phyloP scores from a whole-genome alignment of 2,329 filamentous ascomycete genomes.

The Talaromyces albobiverticillius region DNA sequence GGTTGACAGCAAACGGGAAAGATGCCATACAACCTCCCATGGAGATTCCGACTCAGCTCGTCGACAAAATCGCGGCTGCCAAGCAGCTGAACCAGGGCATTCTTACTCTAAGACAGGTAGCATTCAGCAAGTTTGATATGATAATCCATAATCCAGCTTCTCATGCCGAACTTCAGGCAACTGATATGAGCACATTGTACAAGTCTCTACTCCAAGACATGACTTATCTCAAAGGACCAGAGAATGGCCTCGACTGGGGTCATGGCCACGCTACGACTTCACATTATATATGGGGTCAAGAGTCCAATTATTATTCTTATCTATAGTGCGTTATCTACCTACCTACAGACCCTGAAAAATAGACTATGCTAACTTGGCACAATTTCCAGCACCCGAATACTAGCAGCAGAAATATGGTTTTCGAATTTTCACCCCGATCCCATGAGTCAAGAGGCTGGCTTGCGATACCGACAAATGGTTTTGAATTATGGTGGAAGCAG shows the following conservation, averaged over 20 bases:
- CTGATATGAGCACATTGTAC: neutral
- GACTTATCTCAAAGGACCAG: slow-evolving; percentile 10
- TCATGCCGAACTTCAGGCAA: slow-evolving; percentile 5
- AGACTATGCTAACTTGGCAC: too few species aligned
- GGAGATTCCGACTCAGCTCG: slow-evolving; percentile 6
- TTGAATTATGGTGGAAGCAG: neutral
- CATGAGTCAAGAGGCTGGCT: neutral
- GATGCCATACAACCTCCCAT: neutral
- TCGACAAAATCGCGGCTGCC: neutral
- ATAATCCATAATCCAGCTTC: slow-evolving; percentile 14
- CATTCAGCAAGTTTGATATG: slow-evolving; percentile 18
- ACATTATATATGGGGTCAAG: slow-evolving; percentile 19
- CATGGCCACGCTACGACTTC: slow-evolving; percentile 16
- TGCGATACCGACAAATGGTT: neutral
- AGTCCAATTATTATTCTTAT: slow-evolving; percentile 20
- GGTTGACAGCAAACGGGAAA: neutral
- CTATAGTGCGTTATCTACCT: slow-evolving; percentile 9
- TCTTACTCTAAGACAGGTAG: slow-evolving; percentile 12
- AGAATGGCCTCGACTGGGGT: slow-evolving; percentile 14
- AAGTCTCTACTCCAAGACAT: neutral
- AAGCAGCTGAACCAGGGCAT: slow-evolving; percentile 15
- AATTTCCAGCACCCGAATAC: neutral
- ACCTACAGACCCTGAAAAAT: too few species aligned
- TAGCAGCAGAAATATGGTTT: neutral
- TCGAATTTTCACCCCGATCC: neutral